A percentile compares a stretch with the other conserved stretches of the same genome.
Evolutionary conservation across 2,329 filamentous ascomycete species (phyloP).

Genomic region (Pseudocercospora pini-densiflorae): DNA sequence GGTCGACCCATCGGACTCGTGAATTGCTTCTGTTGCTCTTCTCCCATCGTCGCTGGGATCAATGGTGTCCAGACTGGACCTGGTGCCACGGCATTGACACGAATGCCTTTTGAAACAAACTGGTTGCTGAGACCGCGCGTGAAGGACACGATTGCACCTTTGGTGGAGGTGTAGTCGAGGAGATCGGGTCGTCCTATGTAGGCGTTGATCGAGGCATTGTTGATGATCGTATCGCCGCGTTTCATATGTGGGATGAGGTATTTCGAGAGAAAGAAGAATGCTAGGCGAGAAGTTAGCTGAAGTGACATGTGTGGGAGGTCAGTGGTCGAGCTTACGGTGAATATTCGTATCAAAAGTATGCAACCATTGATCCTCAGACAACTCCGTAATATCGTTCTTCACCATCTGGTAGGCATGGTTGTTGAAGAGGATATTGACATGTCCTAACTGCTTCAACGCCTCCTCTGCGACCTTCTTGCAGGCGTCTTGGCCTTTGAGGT

Average conservation of each 20-base stretch:
- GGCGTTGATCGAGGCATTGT: slow-evolving; percentile 82
- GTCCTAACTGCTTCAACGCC: slow-evolving; percentile 67
- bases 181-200: slow-evolving; percentile 81
- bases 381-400: slow-evolving; percentile 70
- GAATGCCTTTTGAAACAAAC: slow-evolving; percentile 71
- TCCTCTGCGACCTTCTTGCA: slow-evolving; percentile 72
- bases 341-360: slow-evolving; percentile 84
- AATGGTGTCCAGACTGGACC: slow-evolving; percentile 81
- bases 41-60: slow-evolving; percentile 73
- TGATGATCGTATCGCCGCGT: slow-evolving; percentile 77
- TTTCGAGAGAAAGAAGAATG: slow-evolving; percentile 78
- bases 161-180: slow-evolving; percentile 80
- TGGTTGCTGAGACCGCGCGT: slow-evolving; percentile 79
- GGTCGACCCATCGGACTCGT: slow-evolving; percentile 75
- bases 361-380: slow-evolving; percentile 79
- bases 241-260: slow-evolving; percentile 76
- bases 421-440: slow-evolving; percentile 75
- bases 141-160: slow-evolving; percentile 79
- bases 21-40: slow-evolving; percentile 73
- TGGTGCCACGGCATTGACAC: slow-evolving; percentile 76
- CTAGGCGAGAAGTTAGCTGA: slow-evolving; percentile 22
- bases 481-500: slow-evolving; percentile 68
- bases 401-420: slow-evolving; percentile 77
- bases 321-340: slow-evolving; percentile 51
- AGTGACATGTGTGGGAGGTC: background rate